Evolutionary conservation across 129 eudicot species (phyloP).

Genomic region (Arctium lappa): DNA sequence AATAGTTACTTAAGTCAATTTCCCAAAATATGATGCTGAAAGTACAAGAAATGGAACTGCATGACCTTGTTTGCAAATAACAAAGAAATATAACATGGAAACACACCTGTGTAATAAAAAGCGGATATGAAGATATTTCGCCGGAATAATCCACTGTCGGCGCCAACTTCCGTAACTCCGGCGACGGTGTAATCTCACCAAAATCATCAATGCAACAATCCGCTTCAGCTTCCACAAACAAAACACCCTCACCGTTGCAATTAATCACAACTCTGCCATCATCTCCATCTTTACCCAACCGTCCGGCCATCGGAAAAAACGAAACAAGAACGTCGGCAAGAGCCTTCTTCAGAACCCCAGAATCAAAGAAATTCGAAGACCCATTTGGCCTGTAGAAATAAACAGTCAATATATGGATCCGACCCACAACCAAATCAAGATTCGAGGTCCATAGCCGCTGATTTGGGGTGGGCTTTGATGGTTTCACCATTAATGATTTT

Average conservation of each 20-base stretch:
- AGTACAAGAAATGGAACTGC: neutral
- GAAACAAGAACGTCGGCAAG: conserved; percentile 18
- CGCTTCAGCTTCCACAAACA: conserved; percentile 34
- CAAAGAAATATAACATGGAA: neutral
- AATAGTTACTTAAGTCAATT: too few species aligned
- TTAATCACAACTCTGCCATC: conserved; percentile 17
- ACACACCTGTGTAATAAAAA: conserved; percentile 16
- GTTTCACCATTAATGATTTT: conserved; percentile 20
- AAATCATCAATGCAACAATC: conserved; percentile 16
- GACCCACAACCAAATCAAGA: conserved; percentile 27
- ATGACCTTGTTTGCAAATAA: conserved; percentile 2
- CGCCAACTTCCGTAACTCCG: conserved; percentile 21
- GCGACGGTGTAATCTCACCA: conserved; percentile 27
- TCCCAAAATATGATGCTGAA: neutral
- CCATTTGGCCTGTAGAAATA: conserved; percentile 25
- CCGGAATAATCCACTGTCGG: conserved; percentile 26
- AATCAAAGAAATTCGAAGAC: conserved; percentile 8
- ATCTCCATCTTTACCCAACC: neutral
- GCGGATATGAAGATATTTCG: conserved; percentile 21
- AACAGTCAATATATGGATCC: conserved; percentile 24
- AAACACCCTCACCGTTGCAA: conserved; percentile 31
- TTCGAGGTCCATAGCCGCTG: conserved; percentile 26
- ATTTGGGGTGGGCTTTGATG: conserved; percentile 9
- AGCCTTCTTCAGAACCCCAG: conserved; percentile 18
- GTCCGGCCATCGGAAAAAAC: conserved; percentile 27